A percentile compares a stretch with the other conserved stretches of the same genome.
phyloP scores from a whole-genome alignment of 805 yeast genomes.

The Kregervanrija fluxuum region DNA sequence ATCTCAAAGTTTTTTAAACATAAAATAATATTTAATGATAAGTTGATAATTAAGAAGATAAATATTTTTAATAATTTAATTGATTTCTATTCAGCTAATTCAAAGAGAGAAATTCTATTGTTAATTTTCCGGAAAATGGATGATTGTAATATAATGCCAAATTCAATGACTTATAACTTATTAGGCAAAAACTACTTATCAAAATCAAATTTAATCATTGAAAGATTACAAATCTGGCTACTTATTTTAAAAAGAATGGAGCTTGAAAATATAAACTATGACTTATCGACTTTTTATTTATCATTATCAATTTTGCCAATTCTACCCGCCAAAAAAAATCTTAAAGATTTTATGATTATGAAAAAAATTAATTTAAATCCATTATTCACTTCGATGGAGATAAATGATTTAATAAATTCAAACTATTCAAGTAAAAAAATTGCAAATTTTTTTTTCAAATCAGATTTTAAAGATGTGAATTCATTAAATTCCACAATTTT shows the following conservation, averaged over 20 bases:
- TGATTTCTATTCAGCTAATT: constrained; percentile 29
- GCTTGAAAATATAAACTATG: constrained; percentile 9
- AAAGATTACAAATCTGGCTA: constrained; percentile 15
- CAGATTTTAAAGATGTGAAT: constrained; percentile 10
- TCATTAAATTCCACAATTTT: constrained; percentile 19
- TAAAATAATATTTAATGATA: constrained; percentile 5
- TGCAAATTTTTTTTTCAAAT: constrained; percentile 7
- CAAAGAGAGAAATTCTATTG: constrained; percentile 35
- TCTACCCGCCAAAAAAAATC: constrained; percentile 7
- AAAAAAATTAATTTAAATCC: constrained; percentile 3
- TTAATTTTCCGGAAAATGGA: constrained; percentile 35
- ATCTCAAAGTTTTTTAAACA: constrained; percentile 11
- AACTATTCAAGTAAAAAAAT: constrained; percentile 8
- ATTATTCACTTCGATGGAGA: constrained; percentile 11
- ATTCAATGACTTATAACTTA: constrained; percentile 17
- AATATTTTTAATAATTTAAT: constrained; percentile 19
- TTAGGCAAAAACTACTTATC: constrained; percentile 16
- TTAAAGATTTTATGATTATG: constrained; percentile 8
- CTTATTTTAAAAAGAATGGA: constrained; percentile 11
- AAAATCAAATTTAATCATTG: constrained; percentile 6
- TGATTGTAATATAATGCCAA: constrained; percentile 10
- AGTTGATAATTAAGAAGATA: constrained; percentile 3
- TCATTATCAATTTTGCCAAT: constrained; percentile 16
- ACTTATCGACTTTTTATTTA: constrained; percentile 17
- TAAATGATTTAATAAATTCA: constrained; percentile 13